Base-by-base conservation (phyloP, 768 basidiomycete species). In the Kwoniella dejecticola region DNA sequence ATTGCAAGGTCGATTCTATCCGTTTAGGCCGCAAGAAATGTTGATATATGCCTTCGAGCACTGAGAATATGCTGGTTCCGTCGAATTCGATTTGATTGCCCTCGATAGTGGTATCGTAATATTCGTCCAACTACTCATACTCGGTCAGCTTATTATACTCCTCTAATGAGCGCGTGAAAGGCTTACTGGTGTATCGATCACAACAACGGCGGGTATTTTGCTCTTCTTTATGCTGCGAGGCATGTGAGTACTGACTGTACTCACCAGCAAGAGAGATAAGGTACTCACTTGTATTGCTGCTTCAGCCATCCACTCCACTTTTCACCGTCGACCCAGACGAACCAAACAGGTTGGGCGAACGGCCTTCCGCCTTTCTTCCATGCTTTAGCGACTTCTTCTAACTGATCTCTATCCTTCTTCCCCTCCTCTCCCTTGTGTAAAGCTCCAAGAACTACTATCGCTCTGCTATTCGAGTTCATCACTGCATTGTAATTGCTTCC, bases 241-340 rank as follows among this genome's bases (percentile, higher is more conserved):
- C 11, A 71, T 75, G 1, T 68, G 68, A 6, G 79, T 77, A 23
- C 15, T 7, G 21, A 29, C 6, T 21, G 19, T 44, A 30, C 26
- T 23, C 4, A 12, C 6, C 33, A 17, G 21, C n/a, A 17, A 33
- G 4, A 4, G 11, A 30, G 12, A 7, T 5, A 26, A n/a, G 21
- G 3, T 8, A 70, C 76, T 50, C 54, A 77, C 27, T 88, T 87
- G 80, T 97, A 98, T 86, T 91, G 91, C 68, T 86, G 87, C 82
- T 90, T 91, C 80, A 95, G 81, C 93, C 93, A 97, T 52, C 84
- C 86, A 24, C 79, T 83, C 93, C 95, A 97, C 77, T 83, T 84
- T 24, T 85, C 86, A 1, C 82, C 84, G 72, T 99, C 91, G 85
- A 96, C 92, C 88, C 88, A 92, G 8, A 88, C 83, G 79, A 93